phyloP scores from a whole-genome alignment of 2,329 filamentous ascomycete genomes.

The Sclerotinia spermophila region DNA sequence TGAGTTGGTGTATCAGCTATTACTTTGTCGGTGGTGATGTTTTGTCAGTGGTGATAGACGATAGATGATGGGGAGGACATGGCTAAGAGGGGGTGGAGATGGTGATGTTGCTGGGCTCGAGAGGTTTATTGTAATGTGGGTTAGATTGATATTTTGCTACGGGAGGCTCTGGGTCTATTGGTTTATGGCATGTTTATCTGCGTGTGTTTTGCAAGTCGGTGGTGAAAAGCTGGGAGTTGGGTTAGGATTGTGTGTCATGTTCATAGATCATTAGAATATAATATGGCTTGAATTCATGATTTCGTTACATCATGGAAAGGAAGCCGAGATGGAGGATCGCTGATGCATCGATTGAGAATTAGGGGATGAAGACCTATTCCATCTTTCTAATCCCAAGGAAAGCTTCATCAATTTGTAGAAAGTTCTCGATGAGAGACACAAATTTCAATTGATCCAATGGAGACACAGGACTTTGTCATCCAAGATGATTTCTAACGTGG shows the following conservation, averaged over 20 bases:
- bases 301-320: rapidly evolving
- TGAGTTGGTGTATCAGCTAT: rapidly evolving
- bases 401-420: too few relatives aligned
- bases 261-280: not conserved
- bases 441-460: too few relatives aligned
- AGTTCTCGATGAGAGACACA: too few relatives aligned
- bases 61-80: not conserved
- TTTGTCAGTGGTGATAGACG: too few relatives aligned
- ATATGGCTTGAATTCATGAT: rapidly evolving
- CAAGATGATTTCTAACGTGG: too few relatives aligned
- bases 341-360: not conserved
- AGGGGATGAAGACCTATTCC: not conserved
- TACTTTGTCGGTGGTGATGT: not conserved
- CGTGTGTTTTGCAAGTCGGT: not conserved
- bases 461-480: too few relatives aligned
- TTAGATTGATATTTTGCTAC: not conserved
- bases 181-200: not conserved
- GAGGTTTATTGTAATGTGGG: rapidly evolving
- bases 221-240: not conserved
- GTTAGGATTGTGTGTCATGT: not conserved
- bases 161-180: rapidly evolving
- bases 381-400: too few relatives aligned
- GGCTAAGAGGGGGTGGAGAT: rapidly evolving
- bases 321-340: not conserved
- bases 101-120: too few relatives aligned